Conservation (phyloP, 257 asterid genomes). For the Osmanthus fragrans region DNA sequence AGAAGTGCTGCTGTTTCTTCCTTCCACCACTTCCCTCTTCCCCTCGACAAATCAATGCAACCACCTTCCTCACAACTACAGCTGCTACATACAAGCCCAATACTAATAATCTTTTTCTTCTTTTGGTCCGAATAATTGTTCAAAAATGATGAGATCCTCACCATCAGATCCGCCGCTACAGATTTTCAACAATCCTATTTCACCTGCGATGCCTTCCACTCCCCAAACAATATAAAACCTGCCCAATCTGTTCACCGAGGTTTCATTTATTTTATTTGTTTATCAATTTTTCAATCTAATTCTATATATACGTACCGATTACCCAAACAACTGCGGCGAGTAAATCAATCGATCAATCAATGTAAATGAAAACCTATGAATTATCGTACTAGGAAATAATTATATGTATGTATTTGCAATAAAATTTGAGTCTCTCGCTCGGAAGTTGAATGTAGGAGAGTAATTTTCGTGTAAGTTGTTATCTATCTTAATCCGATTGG, state of each 20-base stretch:
- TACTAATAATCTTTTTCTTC: background rate
- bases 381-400: background rate
- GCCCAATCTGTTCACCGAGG: background rate
- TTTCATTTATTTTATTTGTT: no score
- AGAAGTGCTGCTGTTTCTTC: no score
- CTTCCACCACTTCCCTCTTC: constrained; percentile 37
- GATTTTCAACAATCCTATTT: constrained; percentile 9
- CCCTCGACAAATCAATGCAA: constrained; percentile 30
- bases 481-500: background rate
- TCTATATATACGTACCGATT: background rate
- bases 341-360: background rate
- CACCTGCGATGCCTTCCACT: constrained; percentile 15
- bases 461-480: background rate
- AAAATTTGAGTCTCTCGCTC: constrained; percentile 25
- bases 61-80: constrained; percentile 23
- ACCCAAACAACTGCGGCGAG: background rate
- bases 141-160: constrained; percentile 30
- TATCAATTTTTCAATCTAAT: background rate
- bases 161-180: constrained; percentile 43
- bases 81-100: constrained; percentile 22
- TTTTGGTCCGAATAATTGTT: constrained; percentile 14
- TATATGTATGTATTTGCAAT: background rate
- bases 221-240: background rate
- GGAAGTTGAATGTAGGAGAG: constrained; percentile 36
- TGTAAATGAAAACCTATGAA: background rate